Evolutionary conservation across 1,139 yeast genomes (phyloP), one percentile per base, ranked within the genome.

Genomic region (Suhomyces guaymorum): DNA sequence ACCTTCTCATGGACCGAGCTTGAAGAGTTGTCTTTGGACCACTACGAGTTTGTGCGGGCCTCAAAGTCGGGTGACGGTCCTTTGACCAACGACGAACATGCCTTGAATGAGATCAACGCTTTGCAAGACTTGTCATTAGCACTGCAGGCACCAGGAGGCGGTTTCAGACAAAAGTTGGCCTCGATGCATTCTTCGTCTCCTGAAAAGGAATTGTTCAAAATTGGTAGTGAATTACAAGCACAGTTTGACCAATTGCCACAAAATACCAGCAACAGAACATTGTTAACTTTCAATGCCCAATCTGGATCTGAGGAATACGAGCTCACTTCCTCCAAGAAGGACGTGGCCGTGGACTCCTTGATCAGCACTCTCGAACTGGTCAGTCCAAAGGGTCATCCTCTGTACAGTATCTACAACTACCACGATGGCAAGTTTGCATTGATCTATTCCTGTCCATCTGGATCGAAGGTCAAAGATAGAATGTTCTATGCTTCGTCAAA

Each of bases 401-500:
- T 78, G 38, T 90, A 80, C 54, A 77, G 81, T 21, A 51, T 90
- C 15, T 78, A 73, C 54, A 69, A 69, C 37, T 62, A 66, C 40
- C 49, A 51, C 1, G 49, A 49, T 4, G 49, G 46, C 5, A 50
- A 59, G 24, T 52, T 55, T 32, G 75, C 74, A 21, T 88, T 92
- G 56, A 78, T 90, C 24, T 88, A 88, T 54, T 75, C 92, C 5
- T 90, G 97, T 58, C 97, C 98, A 3, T 79, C 94, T 0, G 89
- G 92, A 2, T 84, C 96, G 17, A 82, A 82, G 57, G 94, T 92
- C 30, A 85, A 83, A 58, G 95, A 89, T 37, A 75, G 97, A 48
- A 92, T 92, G 97, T 60, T 90, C 30, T 89, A 88, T 54, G 97
- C 97, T 2, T 76, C 96, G 3, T 82, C 82, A 43, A 83, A 89